Base-by-base conservation (phyloP, 2,329 filamentous ascomycete species). In the Pyrenochaeta sp. region DNA sequence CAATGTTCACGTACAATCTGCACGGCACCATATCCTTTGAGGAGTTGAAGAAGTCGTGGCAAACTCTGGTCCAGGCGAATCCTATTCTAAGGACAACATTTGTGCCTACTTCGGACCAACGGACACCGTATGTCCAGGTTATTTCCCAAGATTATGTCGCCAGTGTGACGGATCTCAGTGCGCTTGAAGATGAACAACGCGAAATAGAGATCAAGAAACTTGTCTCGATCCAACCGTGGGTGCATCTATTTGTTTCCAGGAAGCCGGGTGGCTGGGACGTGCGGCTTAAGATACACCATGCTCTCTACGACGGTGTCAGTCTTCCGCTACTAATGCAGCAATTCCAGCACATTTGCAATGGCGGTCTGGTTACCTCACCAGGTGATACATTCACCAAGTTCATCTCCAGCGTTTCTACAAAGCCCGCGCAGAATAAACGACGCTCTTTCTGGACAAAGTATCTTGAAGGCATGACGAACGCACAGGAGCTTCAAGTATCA, bases 261-360 rank as follows among this genome's bases (percentile, higher is more conserved):
- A 61, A 49, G 1, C n/a, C 50, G 2, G 42, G 41, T 17, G 67
- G 68, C 11, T 75, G 72, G 53, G 47, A 55, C 6, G 42, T 78
- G 30, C 55, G 72, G 31, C 72, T 80, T 2, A 74, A 77, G 18
- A 86, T 96, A 4, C 91, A 96, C 51, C 92, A 97, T 66, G 88
- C 89, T 0, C 76, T 96, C 0, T 97, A 96, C 63, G 93, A 96
- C 66, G 91, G 86, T 5, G 79, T 95, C 47, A 94, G 89, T 58
- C 74, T 96, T 4, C 82, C 85, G 1, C 65, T 79, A 0, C 72
- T 96, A 5, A 73, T 90, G 15, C 63, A 78, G 10, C 71, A 80
- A 27, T 71, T 87, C 9, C 68, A 77, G 48, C 49, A 59, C 4
- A 52, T 75, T 23, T 84, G 67, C 71, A 72, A 58, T 26, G 61